These are phyloP conservation scores for Teratosphaeria zuluensis DNA, from an alignment of 2,329 filamentous ascomycete genomes.

Conservation along the genomic window DNA sequence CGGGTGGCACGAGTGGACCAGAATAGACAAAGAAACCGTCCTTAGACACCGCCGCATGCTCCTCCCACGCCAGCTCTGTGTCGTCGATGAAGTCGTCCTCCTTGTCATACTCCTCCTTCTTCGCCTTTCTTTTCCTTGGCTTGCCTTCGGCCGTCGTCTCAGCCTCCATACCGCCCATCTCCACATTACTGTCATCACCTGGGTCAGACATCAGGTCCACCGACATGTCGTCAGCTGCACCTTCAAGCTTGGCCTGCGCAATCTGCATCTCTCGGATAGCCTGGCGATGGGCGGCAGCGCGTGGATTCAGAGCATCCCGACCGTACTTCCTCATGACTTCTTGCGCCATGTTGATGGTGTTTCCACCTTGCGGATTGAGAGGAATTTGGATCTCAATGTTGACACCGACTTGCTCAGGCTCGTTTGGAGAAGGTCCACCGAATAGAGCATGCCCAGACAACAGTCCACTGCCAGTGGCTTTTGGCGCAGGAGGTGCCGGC, in stretches of 20 bases:
- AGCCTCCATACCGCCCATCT: constrained; percentile 60
- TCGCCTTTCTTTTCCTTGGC: constrained; percentile 69
- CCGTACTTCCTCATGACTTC: constrained; percentile 90
- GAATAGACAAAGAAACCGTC: constrained; percentile 98
- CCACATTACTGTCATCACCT: constrained; percentile 73
- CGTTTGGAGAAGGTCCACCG: constrained; percentile 42
- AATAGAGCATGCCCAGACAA: constrained; percentile 54
- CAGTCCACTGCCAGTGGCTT: constrained; percentile 52
- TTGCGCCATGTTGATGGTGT: constrained; percentile 90
- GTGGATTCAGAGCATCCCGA: constrained; percentile 86
- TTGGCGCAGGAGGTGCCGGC: constrained; percentile 37
- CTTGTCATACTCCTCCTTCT: constrained; percentile 57
- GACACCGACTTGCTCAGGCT: constrained; percentile 43
- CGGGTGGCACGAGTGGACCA: constrained; percentile 78
- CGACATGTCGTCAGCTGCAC: constrained; percentile 70
- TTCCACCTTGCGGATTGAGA: constrained; percentile 71
- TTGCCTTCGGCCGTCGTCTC: constrained; percentile 51
- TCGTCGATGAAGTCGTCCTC: constrained; percentile 72
- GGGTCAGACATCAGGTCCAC: constrained; percentile 56
- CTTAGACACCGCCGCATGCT: constrained; percentile 84
- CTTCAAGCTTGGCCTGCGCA: constrained; percentile 76
- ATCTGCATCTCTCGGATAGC: constrained; percentile 81
- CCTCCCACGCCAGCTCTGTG: constrained; percentile 89
- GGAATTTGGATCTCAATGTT: constrained; percentile 80
- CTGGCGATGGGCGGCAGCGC: constrained; percentile 78